Evolutionary conservation across 2,329 filamentous ascomycete species (phyloP), one percentile per base, ranked within the genome.

Genomic region (Macrophomina pseudophaseolina): DNA sequence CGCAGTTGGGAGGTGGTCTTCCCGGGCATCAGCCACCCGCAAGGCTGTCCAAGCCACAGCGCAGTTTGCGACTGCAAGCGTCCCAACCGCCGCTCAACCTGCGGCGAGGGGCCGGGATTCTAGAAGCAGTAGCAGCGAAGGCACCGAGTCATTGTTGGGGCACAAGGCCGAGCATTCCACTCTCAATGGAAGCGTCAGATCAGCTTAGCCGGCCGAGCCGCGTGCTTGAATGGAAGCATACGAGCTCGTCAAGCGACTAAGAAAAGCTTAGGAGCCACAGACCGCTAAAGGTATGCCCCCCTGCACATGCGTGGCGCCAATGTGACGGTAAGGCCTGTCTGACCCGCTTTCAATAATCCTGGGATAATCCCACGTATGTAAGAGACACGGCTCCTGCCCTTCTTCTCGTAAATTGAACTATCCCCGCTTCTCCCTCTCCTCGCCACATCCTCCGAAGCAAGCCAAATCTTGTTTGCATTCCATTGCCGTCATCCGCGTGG

Each of bases 141-240:
- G 12, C 7, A 16, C 33, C 58, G 44, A 49, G 46, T 51, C 58
- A 49, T 38, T 49, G 58, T 28, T 35, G 58, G 49, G 58, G 35
- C 6, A 38, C n/a, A n/a, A 18, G 23, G 16, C 30, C 40, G 18
- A 28, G 46, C 11, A 16, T 28, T 38, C 44, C 35, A 14, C 42
- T 35, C 42, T 28, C n/a, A 9, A 11, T 16, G 56, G 56, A 40
- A 44, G 42, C 58, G 42, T 62, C 58, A 44, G 58, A 62, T 62
- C 58, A 62, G 58, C 58, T 62, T 62, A 62, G 58, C 58, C 58
- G 58, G 56, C 56, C 56, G 56, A 60, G 56, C 56, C 56, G 56
- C 42, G 42, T 30, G 58, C 58, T 62, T 62, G 44, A 42, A 62
- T 51, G 58, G 44, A 49, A 38, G 44, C n/a, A 62, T 62, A 62